Evolutionary conservation across 169 alveolate species (phyloP).

Genomic region (Plasmodium blacklocki): DNA sequence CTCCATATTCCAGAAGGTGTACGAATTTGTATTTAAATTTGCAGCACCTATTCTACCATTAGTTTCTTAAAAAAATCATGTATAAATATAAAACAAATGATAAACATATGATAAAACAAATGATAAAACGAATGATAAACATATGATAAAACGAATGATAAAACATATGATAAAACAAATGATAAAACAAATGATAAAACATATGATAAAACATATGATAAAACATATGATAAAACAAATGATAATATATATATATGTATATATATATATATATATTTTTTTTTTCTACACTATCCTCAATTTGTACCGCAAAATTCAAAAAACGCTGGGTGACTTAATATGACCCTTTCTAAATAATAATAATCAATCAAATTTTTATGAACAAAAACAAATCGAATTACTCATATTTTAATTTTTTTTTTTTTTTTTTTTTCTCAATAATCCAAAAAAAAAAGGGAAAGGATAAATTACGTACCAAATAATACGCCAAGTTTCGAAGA

Average conservation of each 20-base stretch:
- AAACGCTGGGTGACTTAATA: conserved; percentile 84
- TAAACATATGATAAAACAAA: neutral
- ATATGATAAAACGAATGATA: neutral
- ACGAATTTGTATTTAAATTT: conserved; percentile 79
- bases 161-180: neutral
- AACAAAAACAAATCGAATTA: no score
- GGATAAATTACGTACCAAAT: conserved; percentile 26
- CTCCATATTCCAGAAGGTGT: conserved; percentile 83
- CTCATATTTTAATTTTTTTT: conserved; percentile 50
- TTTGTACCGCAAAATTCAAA: conserved; percentile 85
- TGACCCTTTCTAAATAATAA: conserved; percentile 79
- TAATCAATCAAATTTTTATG: conserved; percentile 32
- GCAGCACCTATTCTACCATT: conserved; percentile 87
- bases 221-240: neutral
- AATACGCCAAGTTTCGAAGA: conserved; percentile 50
- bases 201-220: neutral
- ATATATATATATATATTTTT: neutral
- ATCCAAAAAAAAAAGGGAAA: neutral
- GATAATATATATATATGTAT: neutral
- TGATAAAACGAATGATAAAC: neutral
- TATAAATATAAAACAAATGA: neutral
- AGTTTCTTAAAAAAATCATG: conserved; percentile 52
- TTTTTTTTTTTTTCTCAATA: conserved; percentile 3
- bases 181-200: neutral
- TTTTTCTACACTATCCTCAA: neutral